Evolutionary conservation across 2,329 filamentous ascomycete species (phyloP), one percentile per base, ranked within the genome.

Genomic region (Penicillium fuscoglaucum): DNA sequence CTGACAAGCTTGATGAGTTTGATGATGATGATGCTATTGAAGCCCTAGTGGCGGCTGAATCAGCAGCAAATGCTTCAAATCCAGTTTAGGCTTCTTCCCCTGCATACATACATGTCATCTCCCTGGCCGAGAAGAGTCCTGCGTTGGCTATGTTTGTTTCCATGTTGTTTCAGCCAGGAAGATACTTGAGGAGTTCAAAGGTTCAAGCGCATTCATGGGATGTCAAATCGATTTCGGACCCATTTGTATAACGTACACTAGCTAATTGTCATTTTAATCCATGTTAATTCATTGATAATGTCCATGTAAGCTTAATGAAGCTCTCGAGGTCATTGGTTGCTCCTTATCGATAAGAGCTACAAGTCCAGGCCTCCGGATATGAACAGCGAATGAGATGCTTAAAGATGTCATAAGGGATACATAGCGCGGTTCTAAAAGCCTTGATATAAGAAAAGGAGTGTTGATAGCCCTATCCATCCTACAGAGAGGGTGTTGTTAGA

Each of bases 21-120:
- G 76, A 78, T 43, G 78, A 79, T 60, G 69, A 74, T 19, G 78
- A 79, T 52, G 76, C 75, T 24, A 61, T 79, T 29, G 75, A 79
- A 58, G 74, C 73, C 47, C 63, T 79, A 37, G 71, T 70, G 35
- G 73, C 71, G 44, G 69, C 69, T 48, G 68, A 71, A 35, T 57
- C 58, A 24, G 48, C 65, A 12, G 28, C 24, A 19, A 24, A 17
- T 19, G 13, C 49, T 46, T 52, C 43, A 33, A 41, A 28, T n/a
- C 28, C 45, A 19, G 31, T 31, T 50, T 56, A 54, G 50, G 26
- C 15, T 40, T 33, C 24, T 15, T 45, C 13, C 12, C 10, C 9
- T 24, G 19, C 13, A 21, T 10, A 6, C 9, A 24, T 21, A 10
- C 9, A 15, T 37, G 31, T 44, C n/a, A 10, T 19, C 15, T 29